Base-by-base conservation (phyloP, 2,329 filamentous ascomycete genomes). In the Penicillium janthinellum region DNA sequence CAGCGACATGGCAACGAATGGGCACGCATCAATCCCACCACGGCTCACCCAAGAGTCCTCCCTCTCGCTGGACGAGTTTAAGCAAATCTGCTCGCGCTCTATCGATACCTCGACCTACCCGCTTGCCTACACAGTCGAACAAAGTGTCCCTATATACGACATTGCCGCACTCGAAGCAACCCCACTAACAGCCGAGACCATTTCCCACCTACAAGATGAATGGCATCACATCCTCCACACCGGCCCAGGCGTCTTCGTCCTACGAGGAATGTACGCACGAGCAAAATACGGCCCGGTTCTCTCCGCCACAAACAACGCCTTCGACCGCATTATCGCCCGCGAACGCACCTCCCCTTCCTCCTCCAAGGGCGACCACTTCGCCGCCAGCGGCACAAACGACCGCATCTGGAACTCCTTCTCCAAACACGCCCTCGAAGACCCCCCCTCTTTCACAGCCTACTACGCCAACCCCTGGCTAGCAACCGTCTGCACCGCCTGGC, bases 331-430 rank as follows among this genome's bases (percentile, higher is more conserved):
- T 61, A 84, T 86, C 70, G 70, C 73, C 3, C 65, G 68, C 10
- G 81, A 86, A 70, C 70, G 68, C 31, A 64, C 73, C 34, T 65
- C 66, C 5, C 50, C 67, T 22, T 20, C 20, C 20, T 70, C 70
- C 25, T 52, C 71, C 1, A 80, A 82, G 54, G 86, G 86, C 22
- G 86, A 88, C 70, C 86, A 88, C 67, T 88, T 88, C 70, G 84
- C 85, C 1, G 73, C 79, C 4, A 77, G 78, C 2, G 82, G 82
- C 22, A 78, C 79, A 25, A 88, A 88, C 67, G 79, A 83, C 56
- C 81, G 86, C 10, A 87, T 88, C 74, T 89, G 86, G 86, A 88
- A 88, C 74, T 85, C 86, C 0, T 86, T 88, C 72, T 81, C 81
- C 62, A 89, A 88, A 67, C 86, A 88, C 66, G 82, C 79, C 20